A percentile compares a stretch with the other conserved stretches of the same genome.
Conservation (phyloP, 768 basidiomycete species). For the Mycena epipterygia region DNA sequence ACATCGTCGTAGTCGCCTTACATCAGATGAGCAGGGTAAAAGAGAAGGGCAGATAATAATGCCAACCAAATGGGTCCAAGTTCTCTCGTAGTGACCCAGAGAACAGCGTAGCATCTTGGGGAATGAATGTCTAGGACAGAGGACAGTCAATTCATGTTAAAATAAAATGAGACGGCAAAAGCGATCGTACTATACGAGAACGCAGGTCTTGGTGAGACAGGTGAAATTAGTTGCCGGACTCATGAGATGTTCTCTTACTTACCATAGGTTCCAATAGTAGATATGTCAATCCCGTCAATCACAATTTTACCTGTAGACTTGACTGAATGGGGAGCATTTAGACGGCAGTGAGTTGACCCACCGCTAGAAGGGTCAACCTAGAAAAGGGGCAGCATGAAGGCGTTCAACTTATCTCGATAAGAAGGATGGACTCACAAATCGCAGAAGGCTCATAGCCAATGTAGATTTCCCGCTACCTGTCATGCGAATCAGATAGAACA, state of each 20-base stretch:
- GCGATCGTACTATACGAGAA: not conserved
- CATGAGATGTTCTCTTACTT: too few relatives aligned
- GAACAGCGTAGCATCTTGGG: slow-evolving; percentile 84
- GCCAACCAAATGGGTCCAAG: slow-evolving; percentile 76
- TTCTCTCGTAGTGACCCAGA: slow-evolving; percentile 86
- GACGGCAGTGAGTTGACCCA: too few relatives aligned
- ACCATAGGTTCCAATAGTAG: not conserved
- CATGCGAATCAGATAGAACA: not conserved
- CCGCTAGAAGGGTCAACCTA: too few relatives aligned
- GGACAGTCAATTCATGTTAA: too few relatives aligned
- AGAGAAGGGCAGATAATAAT: too few relatives aligned
- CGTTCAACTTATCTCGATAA: not conserved
- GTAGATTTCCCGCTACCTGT: slow-evolving; percentile 84
- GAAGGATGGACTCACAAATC: slow-evolving; percentile 80
- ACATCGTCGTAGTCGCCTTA: too few relatives aligned
- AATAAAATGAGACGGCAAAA: too few relatives aligned
- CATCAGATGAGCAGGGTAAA: too few relatives aligned
- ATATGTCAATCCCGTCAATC: not conserved
- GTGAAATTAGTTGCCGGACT: too few relatives aligned
- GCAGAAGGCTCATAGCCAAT: slow-evolving; percentile 87
- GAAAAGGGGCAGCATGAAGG: too few relatives aligned
- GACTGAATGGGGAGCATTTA: too few relatives aligned
- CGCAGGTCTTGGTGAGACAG: too few relatives aligned
- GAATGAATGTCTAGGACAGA: slow-evolving; percentile 92
- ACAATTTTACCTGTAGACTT: not conserved